phyloP scores from a whole-genome alignment of 768 basidiomycete species.

The Lactifluus piperatus region DNA sequence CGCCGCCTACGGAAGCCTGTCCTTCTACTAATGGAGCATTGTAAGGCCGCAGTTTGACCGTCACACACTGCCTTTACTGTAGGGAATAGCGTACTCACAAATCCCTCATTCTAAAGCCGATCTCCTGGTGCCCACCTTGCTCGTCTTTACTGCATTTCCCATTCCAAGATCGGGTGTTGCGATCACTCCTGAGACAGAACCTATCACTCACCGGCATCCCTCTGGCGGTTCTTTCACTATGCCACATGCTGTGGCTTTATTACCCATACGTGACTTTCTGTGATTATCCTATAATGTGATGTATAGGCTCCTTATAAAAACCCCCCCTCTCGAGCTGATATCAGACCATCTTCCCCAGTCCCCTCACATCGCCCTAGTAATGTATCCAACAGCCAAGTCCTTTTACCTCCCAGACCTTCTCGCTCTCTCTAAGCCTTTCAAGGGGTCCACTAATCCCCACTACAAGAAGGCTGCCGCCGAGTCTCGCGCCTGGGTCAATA shows the following conservation, averaged over 20 bases:
- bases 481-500: slow-evolving; percentile 58
- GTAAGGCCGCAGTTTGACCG: not conserved
- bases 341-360: not conserved
- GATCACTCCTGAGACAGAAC: not conserved
- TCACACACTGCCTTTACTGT: not conserved
- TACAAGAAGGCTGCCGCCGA: slow-evolving; percentile 49
- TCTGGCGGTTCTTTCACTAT: not conserved
- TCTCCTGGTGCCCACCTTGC: not conserved
- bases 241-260: not conserved
- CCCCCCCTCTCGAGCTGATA: not conserved
- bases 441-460: slow-evolving; percentile 49
- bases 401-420: slow-evolving; percentile 53
- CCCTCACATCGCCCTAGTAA: not conserved
- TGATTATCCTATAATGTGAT: slow-evolving; percentile 4
- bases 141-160: not conserved
- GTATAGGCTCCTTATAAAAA: slow-evolving; percentile 7
- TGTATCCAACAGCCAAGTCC: slow-evolving; percentile 20
- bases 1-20: not conserved
- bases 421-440: slow-evolving; percentile 34
- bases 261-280: not conserved
- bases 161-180: slow-evolving; percentile 4
- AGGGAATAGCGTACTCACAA: not conserved
- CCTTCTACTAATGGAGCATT: not conserved
- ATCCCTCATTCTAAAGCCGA: not conserved
- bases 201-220: not conserved